phyloP scores from a whole-genome alignment of 179 eudicot species.

The Heliamphora pulchella region DNA sequence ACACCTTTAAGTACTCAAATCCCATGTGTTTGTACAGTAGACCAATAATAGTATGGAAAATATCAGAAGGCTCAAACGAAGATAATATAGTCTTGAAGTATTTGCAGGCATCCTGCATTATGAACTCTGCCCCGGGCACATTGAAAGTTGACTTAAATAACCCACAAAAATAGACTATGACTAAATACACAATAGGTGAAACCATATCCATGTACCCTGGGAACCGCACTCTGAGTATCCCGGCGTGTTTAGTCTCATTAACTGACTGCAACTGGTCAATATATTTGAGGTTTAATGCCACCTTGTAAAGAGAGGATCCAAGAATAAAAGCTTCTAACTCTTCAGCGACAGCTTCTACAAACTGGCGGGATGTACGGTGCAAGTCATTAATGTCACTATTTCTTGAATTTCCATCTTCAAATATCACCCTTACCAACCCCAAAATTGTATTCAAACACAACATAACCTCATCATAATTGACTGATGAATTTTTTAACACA shows the following conservation, averaged over 20 bases:
- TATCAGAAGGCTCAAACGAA: slow-evolving; percentile 44
- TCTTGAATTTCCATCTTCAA: slow-evolving; percentile 32
- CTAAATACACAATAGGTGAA: slow-evolving; percentile 49
- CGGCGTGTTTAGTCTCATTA: slow-evolving; percentile 26
- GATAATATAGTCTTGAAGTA: slow-evolving; percentile 35
- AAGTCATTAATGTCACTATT: slow-evolving; percentile 25
- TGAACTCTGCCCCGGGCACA: slow-evolving; percentile 21
- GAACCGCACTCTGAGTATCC: slow-evolving; percentile 20
- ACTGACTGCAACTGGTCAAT: slow-evolving; percentile 23
- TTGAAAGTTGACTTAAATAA: slow-evolving; percentile 28
- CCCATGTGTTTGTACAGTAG: slow-evolving; percentile 34
- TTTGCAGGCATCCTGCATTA: slow-evolving; percentile 28
- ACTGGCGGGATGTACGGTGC: slow-evolving; percentile 29
- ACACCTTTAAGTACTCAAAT: slow-evolving; percentile 34
- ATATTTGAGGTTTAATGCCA: slow-evolving; percentile 41
- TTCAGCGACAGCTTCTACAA: slow-evolving; percentile 41
- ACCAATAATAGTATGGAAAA: slow-evolving; percentile 37
- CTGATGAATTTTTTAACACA: slow-evolving; percentile 30
- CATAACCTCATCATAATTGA: slow-evolving; percentile 45
- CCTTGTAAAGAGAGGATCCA: slow-evolving; percentile 64
- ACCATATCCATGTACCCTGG: slow-evolving; percentile 42
- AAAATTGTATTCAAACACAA: slow-evolving; percentile 40
- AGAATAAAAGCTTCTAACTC: slow-evolving; percentile 59
- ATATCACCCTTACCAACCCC: slow-evolving; percentile 33
- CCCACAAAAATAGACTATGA: slow-evolving; percentile 32